Conservation (phyloP, 2,329 filamentous ascomycete species). For the Aspergillus fischeri region DNA sequence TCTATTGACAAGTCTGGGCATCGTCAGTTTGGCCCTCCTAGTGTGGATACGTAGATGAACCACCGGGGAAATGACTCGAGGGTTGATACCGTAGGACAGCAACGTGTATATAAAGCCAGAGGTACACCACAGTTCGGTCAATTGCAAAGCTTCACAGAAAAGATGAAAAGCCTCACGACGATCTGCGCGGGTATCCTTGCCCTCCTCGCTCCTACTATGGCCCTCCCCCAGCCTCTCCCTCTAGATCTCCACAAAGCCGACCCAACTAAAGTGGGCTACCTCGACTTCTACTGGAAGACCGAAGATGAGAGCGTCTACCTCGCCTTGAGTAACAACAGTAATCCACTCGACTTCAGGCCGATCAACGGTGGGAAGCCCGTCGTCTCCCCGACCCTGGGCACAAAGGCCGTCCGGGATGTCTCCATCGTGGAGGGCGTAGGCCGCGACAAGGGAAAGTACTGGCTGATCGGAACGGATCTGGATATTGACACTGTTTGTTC, state of each 20-base stretch:
- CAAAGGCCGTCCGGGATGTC: conserved; percentile 12
- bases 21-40: neutral
- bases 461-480: conserved; percentile 13
- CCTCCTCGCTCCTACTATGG: neutral
- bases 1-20: neutral
- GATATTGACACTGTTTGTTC: conserved; percentile 7
- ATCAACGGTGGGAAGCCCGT: conserved; percentile 8
- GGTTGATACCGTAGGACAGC: neutral
- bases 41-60: neutral
- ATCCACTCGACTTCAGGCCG: conserved; percentile 1
- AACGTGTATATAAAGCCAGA: neutral
- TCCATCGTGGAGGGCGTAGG: conserved; percentile 8
- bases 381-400: conserved; percentile 10
- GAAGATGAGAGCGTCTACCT: conserved; percentile 13
- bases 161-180: neutral
- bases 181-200: neutral
- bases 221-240: neutral
- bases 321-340: conserved; percentile 9
- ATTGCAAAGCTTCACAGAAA: neutral
- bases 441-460: conserved; percentile 11
- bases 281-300: conserved; percentile 13
- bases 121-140: neutral
- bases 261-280: conserved; percentile 8
- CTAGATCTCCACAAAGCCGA: neutral
- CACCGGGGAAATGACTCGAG: neutral